Base-by-base conservation (phyloP, 2,329 filamentous ascomycete genomes). In the Fusarium mundagurra region DNA sequence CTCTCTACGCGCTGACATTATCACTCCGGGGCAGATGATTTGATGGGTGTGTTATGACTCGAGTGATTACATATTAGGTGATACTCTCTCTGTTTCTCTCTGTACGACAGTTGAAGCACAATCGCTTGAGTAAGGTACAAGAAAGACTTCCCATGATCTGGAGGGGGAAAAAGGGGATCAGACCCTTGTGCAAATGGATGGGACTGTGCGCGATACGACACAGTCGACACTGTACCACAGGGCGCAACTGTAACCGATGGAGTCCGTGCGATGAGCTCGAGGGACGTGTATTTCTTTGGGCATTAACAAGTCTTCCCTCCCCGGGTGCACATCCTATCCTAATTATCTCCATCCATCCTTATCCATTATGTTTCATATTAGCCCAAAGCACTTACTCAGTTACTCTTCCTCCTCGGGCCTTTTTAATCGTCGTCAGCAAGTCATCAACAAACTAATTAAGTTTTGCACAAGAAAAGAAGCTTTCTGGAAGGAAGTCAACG, bases 301-400 rank as follows among this genome's bases (percentile, higher is more conserved):
- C 71, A 73, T 64, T 68, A 73, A 61, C 55, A 51, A 39, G 22
- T 48, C 38, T 67, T 63, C 44, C 59, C 60, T 63, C 44, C 59
- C 60, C 48, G 55, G 61, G 45, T 65, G 62, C 51, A 60, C 63
- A 64, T 61, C 59, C 36, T 8, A 16, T 39, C 20, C 38, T 18
- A 13, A 22, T 11, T 41, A 41, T 55, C 38, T 55, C 58, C 58
- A 57, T 57, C 24, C 38, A 29, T 38, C 44, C 33, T 60, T n/a
- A 39, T 67, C 41, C 55, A 59, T 38, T 67, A 60, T 77, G 79
- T 80, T 80, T 80, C 79, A 77, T 75, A 76, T 76, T 77, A 76
- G 74, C 66, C 64, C 72, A 64, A 69, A 64, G 59, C 60, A 39
- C 61, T 48, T 67, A n/a, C n/a, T n/a, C n/a, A n/a, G 3, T 12